These are phyloP conservation scores for Taxillus chinensis DNA, from an alignment of 164 flowering plant genomes.

Conservation along the genomic window DNA sequence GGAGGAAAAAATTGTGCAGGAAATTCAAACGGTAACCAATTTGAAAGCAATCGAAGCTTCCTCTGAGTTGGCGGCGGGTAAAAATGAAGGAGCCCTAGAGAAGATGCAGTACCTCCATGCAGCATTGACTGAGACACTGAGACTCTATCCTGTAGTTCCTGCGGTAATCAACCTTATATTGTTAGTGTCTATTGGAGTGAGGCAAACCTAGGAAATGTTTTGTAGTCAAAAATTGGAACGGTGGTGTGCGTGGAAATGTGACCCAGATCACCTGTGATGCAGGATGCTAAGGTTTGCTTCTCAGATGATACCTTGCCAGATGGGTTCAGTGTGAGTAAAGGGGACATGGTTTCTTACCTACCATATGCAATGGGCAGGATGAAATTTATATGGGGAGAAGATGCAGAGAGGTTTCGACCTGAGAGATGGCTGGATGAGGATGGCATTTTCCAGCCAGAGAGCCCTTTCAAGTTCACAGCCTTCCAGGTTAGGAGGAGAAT, in stretches of 20 bases:
- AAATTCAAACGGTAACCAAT: conserved; percentile 24
- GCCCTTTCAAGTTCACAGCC: conserved; percentile 69
- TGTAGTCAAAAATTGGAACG: no score
- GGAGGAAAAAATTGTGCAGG: conserved; percentile 51
- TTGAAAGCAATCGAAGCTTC: conserved; percentile 4
- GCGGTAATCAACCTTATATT: conserved; percentile 32
- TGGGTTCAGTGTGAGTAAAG: conserved; percentile 49
- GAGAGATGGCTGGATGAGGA: conserved; percentile 67
- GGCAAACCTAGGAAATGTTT: no score
- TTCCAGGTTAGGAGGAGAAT: conserved; percentile 38
- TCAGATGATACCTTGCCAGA: conserved; percentile 68
- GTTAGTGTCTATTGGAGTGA: no score
- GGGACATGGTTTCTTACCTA: conserved; percentile 47
- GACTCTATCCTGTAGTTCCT: conserved; percentile 84
- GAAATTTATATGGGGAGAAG: conserved; percentile 76
- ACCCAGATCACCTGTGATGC: conserved; percentile 1
- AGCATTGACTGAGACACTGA: conserved; percentile 70
- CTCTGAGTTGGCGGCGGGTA: conserved; percentile 26
- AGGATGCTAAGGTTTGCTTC: conserved; percentile 53
- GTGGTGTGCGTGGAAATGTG: no score
- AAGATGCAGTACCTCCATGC: conserved; percentile 89
- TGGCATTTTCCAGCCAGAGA: conserved; percentile 51
- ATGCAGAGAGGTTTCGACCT: conserved; percentile 63
- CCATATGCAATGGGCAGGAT: conserved; percentile 90
- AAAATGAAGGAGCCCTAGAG: conserved; percentile 50